Evolutionary conservation across 768 basidiomycete genomes (phyloP).

Genomic region (Kwoniella heveanensis): DNA sequence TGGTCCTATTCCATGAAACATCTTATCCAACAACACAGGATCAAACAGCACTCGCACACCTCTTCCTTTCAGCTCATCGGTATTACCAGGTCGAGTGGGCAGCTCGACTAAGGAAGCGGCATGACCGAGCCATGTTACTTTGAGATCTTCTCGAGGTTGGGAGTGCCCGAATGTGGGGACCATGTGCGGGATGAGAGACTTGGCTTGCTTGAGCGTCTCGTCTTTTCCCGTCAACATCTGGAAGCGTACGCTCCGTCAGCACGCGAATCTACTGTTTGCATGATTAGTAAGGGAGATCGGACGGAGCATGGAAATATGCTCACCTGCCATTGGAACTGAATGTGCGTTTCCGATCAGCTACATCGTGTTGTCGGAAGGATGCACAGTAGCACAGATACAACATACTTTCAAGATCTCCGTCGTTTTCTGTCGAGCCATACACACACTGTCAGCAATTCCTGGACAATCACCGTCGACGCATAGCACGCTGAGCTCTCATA

Average conservation of each 20-base stretch:
- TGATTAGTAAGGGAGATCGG: too few species aligned
- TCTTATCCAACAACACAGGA: slow-evolving; percentile 52
- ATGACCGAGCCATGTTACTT: slow-evolving; percentile 53
- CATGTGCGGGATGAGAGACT: slow-evolving; percentile 29
- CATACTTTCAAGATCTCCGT: background rate
- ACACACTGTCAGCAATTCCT: background rate
- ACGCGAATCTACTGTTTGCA: too few species aligned
- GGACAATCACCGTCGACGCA: too few species aligned
- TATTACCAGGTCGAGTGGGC: background rate
- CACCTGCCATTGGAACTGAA: slow-evolving; percentile 12
- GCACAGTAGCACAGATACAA: background rate
- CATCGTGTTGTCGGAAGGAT: background rate
- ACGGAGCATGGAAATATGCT: too few species aligned
- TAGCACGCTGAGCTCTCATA: too few species aligned
- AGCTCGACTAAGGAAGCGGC: slow-evolving; percentile 56
- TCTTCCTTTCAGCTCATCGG: slow-evolving; percentile 12
- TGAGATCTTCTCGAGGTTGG: slow-evolving; percentile 22
- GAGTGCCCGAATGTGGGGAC: slow-evolving; percentile 33
- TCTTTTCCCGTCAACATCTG: slow-evolving; percentile 12
- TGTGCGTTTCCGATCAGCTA: background rate
- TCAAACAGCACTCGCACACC: slow-evolving; percentile 56
- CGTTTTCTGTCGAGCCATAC: background rate
- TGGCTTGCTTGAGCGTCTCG: slow-evolving; percentile 16
- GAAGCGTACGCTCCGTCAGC: background rate
- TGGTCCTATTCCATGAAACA: slow-evolving; percentile 47